These are phyloP conservation scores for Agaricus sinodeliciosus DNA, from an alignment of 768 basidiomycete genomes.

Conservation along the genomic window DNA sequence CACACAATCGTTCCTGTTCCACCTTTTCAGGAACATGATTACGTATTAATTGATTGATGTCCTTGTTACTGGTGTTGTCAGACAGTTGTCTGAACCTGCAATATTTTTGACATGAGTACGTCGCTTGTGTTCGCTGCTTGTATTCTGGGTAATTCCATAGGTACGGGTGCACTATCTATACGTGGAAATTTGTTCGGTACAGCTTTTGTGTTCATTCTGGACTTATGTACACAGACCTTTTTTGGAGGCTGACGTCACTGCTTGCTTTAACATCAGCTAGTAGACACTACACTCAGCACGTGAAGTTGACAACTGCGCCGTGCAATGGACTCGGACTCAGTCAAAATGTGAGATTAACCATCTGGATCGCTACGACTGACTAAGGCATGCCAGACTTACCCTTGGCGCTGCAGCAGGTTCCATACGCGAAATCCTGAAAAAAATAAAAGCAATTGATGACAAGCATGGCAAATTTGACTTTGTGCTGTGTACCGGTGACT, in stretches of 20 bases:
- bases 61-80: too few species aligned
- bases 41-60: too few species aligned
- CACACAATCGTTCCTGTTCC: too few species aligned
- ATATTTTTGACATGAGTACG: too few species aligned
- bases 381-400: slow-evolving; percentile 42
- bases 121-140: neutral
- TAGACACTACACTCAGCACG: too few species aligned
- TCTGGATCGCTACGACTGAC: neutral
- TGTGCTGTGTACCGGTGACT: slow-evolving; percentile 77
- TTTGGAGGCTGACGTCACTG: too few species aligned
- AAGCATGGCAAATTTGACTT: slow-evolving; percentile 94
- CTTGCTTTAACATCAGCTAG: too few species aligned
- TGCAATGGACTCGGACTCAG: slow-evolving; percentile 9
- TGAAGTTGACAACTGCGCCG: neutral
- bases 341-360: slow-evolving; percentile 14
- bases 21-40: too few species aligned
- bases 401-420: slow-evolving; percentile 77
- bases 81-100: too few species aligned
- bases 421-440: slow-evolving; percentile 68
- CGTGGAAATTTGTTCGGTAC: too few species aligned
- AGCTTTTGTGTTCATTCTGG: too few species aligned
- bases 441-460: slow-evolving; percentile 76
- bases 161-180: neutral
- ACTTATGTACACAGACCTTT: too few species aligned
- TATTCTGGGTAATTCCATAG: neutral